Evolutionary conservation across 2,329 filamentous ascomycete genomes (phyloP).

Genomic region (Gnomoniopsis sp.): DNA sequence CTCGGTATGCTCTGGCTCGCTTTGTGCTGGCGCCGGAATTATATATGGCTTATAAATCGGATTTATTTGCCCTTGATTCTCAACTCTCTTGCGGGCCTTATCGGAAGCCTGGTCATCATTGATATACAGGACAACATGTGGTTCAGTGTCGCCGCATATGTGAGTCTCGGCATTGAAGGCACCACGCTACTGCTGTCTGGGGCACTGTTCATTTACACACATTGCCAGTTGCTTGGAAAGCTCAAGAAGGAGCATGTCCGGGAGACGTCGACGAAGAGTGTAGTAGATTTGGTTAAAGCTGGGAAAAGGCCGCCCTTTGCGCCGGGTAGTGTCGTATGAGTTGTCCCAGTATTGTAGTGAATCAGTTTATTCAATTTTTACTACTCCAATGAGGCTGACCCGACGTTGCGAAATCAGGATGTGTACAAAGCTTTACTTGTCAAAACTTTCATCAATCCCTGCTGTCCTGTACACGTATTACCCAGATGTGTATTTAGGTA

Average conservation of each 20-base stretch:
- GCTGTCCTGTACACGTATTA: too few species aligned
- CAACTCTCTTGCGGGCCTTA: constrained; percentile 46
- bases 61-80: constrained; percentile 44
- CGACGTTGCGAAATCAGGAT: too few species aligned
- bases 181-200: constrained; percentile 25
- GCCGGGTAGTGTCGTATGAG: constrained; percentile 26
- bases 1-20: constrained; percentile 41
- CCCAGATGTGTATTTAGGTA: too few species aligned
- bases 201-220: constrained; percentile 28
- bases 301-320: constrained; percentile 20
- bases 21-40: constrained; percentile 42
- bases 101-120: constrained; percentile 47
- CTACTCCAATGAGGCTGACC: too few species aligned
- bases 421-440: too few species aligned
- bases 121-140: constrained; percentile 43
- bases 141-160: constrained; percentile 40
- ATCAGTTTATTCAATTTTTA: too few species aligned
- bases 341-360: neutral
- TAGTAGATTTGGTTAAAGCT: constrained; percentile 7
- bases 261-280: constrained; percentile 10
- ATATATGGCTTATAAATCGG: constrained; percentile 51
- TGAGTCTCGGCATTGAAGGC: constrained; percentile 36
- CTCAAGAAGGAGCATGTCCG: constrained; percentile 28
- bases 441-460: too few species aligned
- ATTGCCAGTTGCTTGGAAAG: constrained; percentile 28